phyloP scores from a whole-genome alignment of 202 grass and related monocot genomes.

The Zoysia matrella region DNA sequence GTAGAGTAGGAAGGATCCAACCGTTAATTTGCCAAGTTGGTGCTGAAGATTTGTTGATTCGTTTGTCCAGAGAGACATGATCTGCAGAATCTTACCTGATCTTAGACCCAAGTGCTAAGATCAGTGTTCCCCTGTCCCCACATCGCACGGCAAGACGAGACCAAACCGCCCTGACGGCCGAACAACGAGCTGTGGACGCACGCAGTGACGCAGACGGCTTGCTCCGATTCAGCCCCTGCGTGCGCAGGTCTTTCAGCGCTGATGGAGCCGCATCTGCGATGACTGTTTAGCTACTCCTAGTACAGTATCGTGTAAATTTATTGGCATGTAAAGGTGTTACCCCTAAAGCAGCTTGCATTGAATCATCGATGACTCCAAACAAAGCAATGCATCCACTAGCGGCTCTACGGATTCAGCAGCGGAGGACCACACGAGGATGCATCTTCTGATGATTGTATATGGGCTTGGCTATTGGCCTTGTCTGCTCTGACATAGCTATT shows the following conservation, averaged over 20 bases:
- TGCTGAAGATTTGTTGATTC: slow-evolving; percentile 55
- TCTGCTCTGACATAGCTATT: slow-evolving; percentile 27
- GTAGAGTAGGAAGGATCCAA: slow-evolving; percentile 31
- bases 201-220: slow-evolving; percentile 12
- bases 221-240: slow-evolving; percentile 38
- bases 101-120: slow-evolving; percentile 37
- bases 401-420: slow-evolving; percentile 55
- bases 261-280: slow-evolving; percentile 30
- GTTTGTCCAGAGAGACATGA: slow-evolving; percentile 30
- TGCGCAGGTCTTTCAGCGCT: slow-evolving; percentile 31
- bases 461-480: slow-evolving; percentile 33
- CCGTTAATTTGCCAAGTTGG: slow-evolving; percentile 49
- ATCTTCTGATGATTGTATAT: slow-evolving; percentile 63
- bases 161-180: slow-evolving; percentile 30
- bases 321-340: slow-evolving; percentile 44
- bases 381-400: slow-evolving; percentile 34
- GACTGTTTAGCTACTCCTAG: neutral
- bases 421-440: slow-evolving; percentile 60
- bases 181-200: slow-evolving; percentile 14
- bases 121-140: slow-evolving; percentile 39
- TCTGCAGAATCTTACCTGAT: slow-evolving; percentile 39
- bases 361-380: slow-evolving; percentile 29
- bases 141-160: slow-evolving; percentile 39
- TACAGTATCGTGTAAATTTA: slow-evolving; percentile 19
- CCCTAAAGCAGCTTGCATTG: slow-evolving; percentile 38